A percentile compares a stretch with the other conserved stretches of the same genome.
Conservation (phyloP, 805 yeast species). For the Allodekkera sacchari region DNA sequence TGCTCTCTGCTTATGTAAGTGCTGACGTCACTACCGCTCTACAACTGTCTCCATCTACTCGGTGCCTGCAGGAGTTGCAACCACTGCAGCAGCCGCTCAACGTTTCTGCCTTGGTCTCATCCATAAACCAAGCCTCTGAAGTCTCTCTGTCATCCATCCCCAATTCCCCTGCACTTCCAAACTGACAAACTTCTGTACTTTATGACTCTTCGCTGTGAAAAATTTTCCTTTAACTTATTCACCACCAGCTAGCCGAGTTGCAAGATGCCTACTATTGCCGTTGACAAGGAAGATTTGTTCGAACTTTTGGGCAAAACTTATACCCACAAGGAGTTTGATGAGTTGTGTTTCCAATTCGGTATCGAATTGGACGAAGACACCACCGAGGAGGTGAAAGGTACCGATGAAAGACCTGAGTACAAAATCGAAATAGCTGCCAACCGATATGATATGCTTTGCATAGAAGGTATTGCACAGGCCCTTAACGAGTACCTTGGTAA, state of each 20-base stretch:
- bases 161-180: background rate
- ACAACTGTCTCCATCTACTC: no score
- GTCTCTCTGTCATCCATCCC: no score
- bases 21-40: no score
- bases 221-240: background rate
- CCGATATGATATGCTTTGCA: slow-evolving; percentile 96
- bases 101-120: no score
- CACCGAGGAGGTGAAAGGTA: slow-evolving; percentile 60
- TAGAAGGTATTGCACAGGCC: slow-evolving; percentile 96
- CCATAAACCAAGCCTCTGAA: no score
- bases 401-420: slow-evolving; percentile 90
- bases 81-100: no score
- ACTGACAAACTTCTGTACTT: background rate
- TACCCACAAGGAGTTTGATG: slow-evolving; percentile 90
- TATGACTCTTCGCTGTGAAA: background rate
- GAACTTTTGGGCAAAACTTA: slow-evolving; percentile 60
- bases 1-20: no score
- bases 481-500: slow-evolving; percentile 83
- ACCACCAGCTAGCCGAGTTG: no score
- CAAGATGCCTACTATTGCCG: slow-evolving; percentile 99
- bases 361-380: slow-evolving; percentile 97
- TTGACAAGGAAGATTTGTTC: slow-evolving; percentile 88
- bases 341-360: slow-evolving; percentile 95
- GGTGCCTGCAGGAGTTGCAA: no score
- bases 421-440: slow-evolving; percentile 98